phyloP scores from a whole-genome alignment of 352 stramenopile species.

The Pythium brachiatum region DNA sequence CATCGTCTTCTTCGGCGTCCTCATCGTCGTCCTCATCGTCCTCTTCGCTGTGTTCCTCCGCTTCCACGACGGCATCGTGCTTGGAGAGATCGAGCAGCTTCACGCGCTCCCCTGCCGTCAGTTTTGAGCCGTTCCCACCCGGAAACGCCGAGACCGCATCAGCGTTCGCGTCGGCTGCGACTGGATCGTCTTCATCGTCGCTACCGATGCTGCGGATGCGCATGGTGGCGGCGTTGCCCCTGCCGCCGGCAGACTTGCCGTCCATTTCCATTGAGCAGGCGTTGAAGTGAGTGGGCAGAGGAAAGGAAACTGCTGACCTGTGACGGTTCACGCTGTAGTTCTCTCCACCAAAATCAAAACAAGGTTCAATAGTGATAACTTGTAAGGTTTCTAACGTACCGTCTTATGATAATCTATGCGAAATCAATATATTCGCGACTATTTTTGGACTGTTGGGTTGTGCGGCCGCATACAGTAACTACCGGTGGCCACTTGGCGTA shows the following conservation, averaged over 20 bases:
- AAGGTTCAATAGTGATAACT: background rate
- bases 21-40: background rate
- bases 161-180: background rate
- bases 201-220: conserved; percentile 13
- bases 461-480: no score
- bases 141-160: background rate
- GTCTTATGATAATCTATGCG: background rate
- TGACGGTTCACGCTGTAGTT: background rate
- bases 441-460: no score
- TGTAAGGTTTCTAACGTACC: background rate
- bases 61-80: background rate
- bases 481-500: no score
- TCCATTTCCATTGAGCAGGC: background rate
- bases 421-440: no score
- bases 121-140: background rate
- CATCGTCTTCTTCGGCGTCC: background rate
- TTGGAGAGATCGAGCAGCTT: background rate
- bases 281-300: background rate
- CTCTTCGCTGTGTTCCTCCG: background rate
- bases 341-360: background rate
- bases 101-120: background rate
- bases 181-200: conserved; percentile 1
- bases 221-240: background rate
- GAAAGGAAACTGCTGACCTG: background rate
- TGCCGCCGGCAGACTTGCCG: background rate